Evolutionary conservation across 164 flowering plant species (phyloP), one percentile per base, ranked within the genome.

Genomic region (Warburgia ugandensis): DNA sequence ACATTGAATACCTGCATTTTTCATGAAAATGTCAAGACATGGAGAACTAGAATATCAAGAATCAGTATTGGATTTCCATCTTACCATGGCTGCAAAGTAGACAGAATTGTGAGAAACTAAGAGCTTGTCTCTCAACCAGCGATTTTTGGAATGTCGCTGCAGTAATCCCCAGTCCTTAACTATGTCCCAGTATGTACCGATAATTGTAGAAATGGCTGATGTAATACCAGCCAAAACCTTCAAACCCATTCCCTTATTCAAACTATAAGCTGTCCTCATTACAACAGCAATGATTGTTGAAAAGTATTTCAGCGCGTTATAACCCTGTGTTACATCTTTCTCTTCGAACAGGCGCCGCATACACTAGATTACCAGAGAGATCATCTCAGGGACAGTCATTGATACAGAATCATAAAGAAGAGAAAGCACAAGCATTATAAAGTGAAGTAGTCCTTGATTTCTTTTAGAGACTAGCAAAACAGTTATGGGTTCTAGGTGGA

Each of bases 151-250:
- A 4, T 63, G 59, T 54, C 69, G 58, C 29, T 68, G 72, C 31
- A 83, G 68, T 46, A 86, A 82, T 4, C 95, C 95, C 95, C 95
- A 83, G 62, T 86, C 91, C 0, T 72, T 28, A 1, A 70, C 76
- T 28, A 83, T 53, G 51, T 83, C 95, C 91, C 95, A 86, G 38
- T 80, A 87, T 20, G 83, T 78, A 48, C 76, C 74, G 31, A 70
- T 45, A 5, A 71, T 29, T 17, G 70, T 63, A 22, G 94, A 80
- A 25, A 77, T 45, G 48, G 62, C 67, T 12, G 94, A 80, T 67
- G 73, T 68, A 22, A 76, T 28, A 37, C 58, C 47, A 41, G 87
- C 94, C 51, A 77, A 26, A n/a, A 67, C 65, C 64, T 33, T 39
- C 96, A 87, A 78, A 27, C 35, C 42, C 12, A 2, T 29, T 8